Base-by-base conservation (phyloP, 2,329 filamentous ascomycete species). In the Sphaerulina musiva region DNA sequence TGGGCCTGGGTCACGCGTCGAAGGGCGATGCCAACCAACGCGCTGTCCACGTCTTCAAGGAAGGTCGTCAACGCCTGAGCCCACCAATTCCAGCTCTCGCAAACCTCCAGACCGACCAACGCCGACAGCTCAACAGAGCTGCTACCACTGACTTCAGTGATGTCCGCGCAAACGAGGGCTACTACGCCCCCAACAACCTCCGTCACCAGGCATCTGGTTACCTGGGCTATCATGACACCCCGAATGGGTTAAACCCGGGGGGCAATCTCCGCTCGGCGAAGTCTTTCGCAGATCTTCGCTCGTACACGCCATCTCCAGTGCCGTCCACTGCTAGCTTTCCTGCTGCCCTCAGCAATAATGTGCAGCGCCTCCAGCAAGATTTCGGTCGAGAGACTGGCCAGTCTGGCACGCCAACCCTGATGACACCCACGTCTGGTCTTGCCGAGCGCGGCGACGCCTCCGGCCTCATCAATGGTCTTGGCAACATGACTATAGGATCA, bases 111-210 rank as follows among this genome's bases (percentile, higher is more conserved):
- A 89, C 95, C 60, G 83, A 87, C 53, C 85, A 89, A 63, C 85
- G 92, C 62, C 87, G 92, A 57, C 87, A 86, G 4, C 77, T 98
- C 36, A 95, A 90, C 74, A 86, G 93, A 59, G 91, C 93, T 12
- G 93, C 93, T n/a, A 97, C 93, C 2, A 95, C 95, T 62, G 93
- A 97, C 71, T 97, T 97, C 71, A 90, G 88, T 61, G 86, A 90
- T 59, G 83, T 87, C 48, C 81, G 87, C 51, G 86, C 86, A 58
- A 85, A 86, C 20, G 84, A 84, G 17, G 83, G 81, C 61, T 86
- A 86, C 61, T 92, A 90, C 61, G 84, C 84, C 64, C 81, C 85
- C 1, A 84, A 85, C 63, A 81, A 86, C 2, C 80, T 95, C 55
- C 85, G 87, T 20, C 84, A 92, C 59, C 89, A 92, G 62, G 85